These are phyloP conservation scores for Colletotrichum sojae DNA, from an alignment of 2,329 filamentous ascomycete genomes.

Conservation along the genomic window DNA sequence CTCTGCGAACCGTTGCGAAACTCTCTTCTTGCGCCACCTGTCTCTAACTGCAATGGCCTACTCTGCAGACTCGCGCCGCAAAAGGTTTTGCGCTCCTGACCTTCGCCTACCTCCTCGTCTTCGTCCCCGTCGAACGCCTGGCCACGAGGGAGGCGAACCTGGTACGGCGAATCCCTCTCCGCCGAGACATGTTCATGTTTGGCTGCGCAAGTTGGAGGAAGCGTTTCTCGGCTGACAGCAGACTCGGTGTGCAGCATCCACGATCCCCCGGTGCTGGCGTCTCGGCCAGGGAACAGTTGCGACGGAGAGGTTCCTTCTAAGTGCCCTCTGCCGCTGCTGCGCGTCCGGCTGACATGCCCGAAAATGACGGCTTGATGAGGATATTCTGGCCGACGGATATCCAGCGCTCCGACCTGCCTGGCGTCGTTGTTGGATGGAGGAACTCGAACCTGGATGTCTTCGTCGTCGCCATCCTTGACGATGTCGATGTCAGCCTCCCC, in stretches of 20 bases:
- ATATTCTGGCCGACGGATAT: conserved; percentile 98
- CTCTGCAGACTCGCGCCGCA: conserved; percentile 79
- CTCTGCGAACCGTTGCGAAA: neutral
- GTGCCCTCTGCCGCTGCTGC: conserved; percentile 45
- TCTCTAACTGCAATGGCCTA: conserved; percentile 16
- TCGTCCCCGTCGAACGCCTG: conserved; percentile 87
- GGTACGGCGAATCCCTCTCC: conserved; percentile 67
- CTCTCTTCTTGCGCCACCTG: conserved; percentile 35
- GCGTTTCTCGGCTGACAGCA: conserved; percentile 45
- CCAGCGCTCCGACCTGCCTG: conserved; percentile 77
- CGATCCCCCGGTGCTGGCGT: conserved; percentile 83
- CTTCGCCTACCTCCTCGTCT: conserved; percentile 85
- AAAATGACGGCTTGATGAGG: conserved; percentile 92
- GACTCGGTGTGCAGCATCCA: conserved; percentile 75
- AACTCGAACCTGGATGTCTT: conserved; percentile 94
- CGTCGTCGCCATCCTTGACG: conserved; percentile 89
- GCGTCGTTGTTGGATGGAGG: conserved; percentile 94
- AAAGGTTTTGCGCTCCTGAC: conserved; percentile 89
- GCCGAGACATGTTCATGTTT: conserved; percentile 27
- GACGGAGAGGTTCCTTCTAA: conserved; percentile 95
- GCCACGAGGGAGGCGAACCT: conserved; percentile 84
- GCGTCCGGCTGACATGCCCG: conserved; percentile 70
- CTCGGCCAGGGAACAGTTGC: conserved; percentile 94
- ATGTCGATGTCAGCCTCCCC: conserved; percentile 80
- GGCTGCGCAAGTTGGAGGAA: conserved; percentile 33